Conservation (phyloP, 1,139 yeast species). For the Suhomyces terraborum region DNA sequence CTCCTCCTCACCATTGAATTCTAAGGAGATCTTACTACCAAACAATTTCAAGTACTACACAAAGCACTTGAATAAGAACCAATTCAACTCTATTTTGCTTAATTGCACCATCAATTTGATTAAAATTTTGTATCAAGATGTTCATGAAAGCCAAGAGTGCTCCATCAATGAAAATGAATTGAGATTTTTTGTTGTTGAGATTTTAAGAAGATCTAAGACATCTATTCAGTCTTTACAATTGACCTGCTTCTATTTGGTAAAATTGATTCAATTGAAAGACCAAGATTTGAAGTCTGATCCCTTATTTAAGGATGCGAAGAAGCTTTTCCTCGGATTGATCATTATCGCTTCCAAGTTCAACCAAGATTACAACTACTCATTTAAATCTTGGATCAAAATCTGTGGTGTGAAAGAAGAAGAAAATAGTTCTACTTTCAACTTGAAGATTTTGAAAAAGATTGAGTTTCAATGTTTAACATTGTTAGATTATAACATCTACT, state of each 20-base stretch:
- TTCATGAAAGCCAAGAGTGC: constrained; percentile 3
- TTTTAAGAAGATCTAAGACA: constrained; percentile 67
- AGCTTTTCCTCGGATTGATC: constrained; percentile 64
- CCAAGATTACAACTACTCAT: constrained; percentile 71
- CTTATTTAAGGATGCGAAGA: constrained; percentile 55
- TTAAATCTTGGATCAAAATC: constrained; percentile 75
- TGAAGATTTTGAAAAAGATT: constrained; percentile 49
- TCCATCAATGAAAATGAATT: constrained; percentile 28
- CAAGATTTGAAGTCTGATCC: constrained; percentile 12
- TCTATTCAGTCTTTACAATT: constrained; percentile 66
- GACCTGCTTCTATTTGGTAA: constrained; percentile 62
- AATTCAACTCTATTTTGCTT: constrained; percentile 44
- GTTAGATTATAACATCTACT: constrained; percentile 57
- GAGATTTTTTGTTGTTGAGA: constrained; percentile 58
- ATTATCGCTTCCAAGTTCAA: constrained; percentile 72
- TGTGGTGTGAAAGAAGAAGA: constrained; percentile 53
- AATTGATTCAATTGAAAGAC: constrained; percentile 33
- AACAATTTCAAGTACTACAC: constrained; percentile 46
- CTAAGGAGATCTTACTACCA: constrained; percentile 26
- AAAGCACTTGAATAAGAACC: constrained; percentile 41
- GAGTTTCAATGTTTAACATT: constrained; percentile 58
- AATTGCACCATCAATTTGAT: constrained; percentile 42
- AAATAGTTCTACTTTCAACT: constrained; percentile 23
- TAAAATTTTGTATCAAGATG: constrained; percentile 35
- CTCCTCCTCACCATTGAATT: constrained; percentile 18